A percentile compares a stretch with the other conserved stretches of the same genome.
Evolutionary conservation across 805 yeast species (phyloP).

Genomic region (Candida boidinii): DNA sequence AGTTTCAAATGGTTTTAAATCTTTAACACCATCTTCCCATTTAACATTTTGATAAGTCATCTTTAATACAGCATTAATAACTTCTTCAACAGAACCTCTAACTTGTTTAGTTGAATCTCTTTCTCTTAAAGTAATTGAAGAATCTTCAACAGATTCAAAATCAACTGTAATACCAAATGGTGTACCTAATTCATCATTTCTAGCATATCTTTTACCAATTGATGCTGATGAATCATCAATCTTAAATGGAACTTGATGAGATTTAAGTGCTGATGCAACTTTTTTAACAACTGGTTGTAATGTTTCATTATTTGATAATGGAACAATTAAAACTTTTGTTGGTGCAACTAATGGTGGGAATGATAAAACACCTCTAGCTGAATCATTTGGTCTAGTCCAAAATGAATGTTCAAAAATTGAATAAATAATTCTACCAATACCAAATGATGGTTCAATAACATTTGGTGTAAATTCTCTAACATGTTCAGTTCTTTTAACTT

Average conservation of each 20-base stretch:
- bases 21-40: conserved; percentile 82
- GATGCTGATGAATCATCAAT: conserved; percentile 96
- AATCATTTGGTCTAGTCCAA: conserved; percentile 91
- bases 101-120: conserved; percentile 96
- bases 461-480: conserved; percentile 93
- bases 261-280: conserved; percentile 65
- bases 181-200: conserved; percentile 97
- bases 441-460: conserved; percentile 98
- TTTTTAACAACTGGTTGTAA: conserved; percentile 66
- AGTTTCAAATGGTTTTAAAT: conserved; percentile 64
- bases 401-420: conserved; percentile 87
- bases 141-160: conserved; percentile 83
- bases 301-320: conserved; percentile 78
- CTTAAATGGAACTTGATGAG: conserved; percentile 84
- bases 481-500: conserved; percentile 77
- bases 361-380: conserved; percentile 75
- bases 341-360: conserved; percentile 97
- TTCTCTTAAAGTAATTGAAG: conserved; percentile 89
- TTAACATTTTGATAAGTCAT: conserved; percentile 66
- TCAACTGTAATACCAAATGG: conserved; percentile 98
- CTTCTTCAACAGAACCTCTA: conserved; percentile 76
- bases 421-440: conserved; percentile 95
- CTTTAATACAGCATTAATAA: conserved; percentile 60
- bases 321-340: conserved; percentile 92
- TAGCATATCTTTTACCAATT: conserved; percentile 95